Evolutionary conservation across 108 stramenopile genomes (phyloP).

Genomic region (Conticribra guillardii): DNA sequence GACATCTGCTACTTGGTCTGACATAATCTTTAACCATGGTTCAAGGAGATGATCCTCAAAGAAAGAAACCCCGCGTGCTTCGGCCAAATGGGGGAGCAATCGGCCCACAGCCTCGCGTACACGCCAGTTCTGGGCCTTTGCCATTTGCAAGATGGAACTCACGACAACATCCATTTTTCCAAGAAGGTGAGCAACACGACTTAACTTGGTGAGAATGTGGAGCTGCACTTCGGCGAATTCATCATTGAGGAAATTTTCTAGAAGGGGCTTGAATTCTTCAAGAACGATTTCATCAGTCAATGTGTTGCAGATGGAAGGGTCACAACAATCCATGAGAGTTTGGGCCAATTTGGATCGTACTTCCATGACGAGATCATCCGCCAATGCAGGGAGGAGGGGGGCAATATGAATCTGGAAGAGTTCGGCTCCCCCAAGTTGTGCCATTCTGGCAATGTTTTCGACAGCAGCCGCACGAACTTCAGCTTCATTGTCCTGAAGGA

Average conservation of each 20-base stretch:
- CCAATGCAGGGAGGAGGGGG: slow-evolving; percentile 73
- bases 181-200: slow-evolving; percentile 78
- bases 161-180: slow-evolving; percentile 85
- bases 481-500: slow-evolving; percentile 91
- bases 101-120: slow-evolving; percentile 82
- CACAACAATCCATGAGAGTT: slow-evolving; percentile 79
- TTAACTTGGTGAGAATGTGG: slow-evolving; percentile 84
- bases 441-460: slow-evolving; percentile 82
- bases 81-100: slow-evolving; percentile 81
- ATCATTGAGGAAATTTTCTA: slow-evolving; percentile 85
- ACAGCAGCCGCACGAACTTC: slow-evolving; percentile 96
- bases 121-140: slow-evolving; percentile 87
- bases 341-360: slow-evolving; percentile 53
- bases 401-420: slow-evolving; percentile 73
- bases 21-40: slow-evolving; percentile 82
- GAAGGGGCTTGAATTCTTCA: slow-evolving; percentile 76
- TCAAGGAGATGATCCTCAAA: slow-evolving; percentile 81
- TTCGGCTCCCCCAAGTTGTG: slow-evolving; percentile 77
- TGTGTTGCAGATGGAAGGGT: slow-evolving; percentile 60
- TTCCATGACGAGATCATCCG: slow-evolving; percentile 64
- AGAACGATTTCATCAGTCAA: slow-evolving; percentile 80
- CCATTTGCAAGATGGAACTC: slow-evolving; percentile 76
- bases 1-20: slow-evolving; percentile 85
- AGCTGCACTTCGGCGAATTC: slow-evolving; percentile 93
- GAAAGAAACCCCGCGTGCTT: slow-evolving; percentile 80